A percentile compares a stretch with the other conserved stretches of the same genome.
Evolutionary conservation across 768 basidiomycete species (phyloP).

Genomic region (Russula abietina): DNA sequence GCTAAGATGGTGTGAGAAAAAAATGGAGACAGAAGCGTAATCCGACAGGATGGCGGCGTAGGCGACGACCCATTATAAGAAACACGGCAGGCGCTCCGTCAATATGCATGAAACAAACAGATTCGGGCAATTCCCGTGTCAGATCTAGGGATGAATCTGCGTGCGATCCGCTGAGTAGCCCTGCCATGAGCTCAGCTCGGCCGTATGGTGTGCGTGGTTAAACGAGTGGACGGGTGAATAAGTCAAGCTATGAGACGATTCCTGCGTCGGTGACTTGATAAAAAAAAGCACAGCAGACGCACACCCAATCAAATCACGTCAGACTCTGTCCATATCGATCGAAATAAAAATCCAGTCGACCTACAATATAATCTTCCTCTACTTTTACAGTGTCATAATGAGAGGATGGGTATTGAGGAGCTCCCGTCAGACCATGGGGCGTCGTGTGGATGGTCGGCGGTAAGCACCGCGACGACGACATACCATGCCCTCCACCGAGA

Average conservation of each 20-base stretch:
- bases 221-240: constrained; percentile 27
- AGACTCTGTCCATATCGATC: not conserved
- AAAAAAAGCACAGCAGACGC: not conserved
- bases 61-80: constrained; percentile 20
- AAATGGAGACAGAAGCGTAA: constrained; percentile 6
- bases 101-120: constrained; percentile 15
- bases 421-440: constrained; percentile 41
- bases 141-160: constrained; percentile 50
- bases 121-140: constrained; percentile 18
- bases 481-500: constrained; percentile 12
- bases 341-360: not conserved
- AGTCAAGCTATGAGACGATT: constrained; percentile 21
- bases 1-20: constrained; percentile 10
- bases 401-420: constrained; percentile 19
- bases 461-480: constrained; percentile 16
- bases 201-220: constrained; percentile 23
- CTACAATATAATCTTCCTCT: constrained; percentile 26
- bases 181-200: constrained; percentile 56
- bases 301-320: not conserved
- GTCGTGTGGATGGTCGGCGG: constrained; percentile 24
- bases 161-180: constrained; percentile 59
- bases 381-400: constrained; percentile 26
- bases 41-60: constrained; percentile 17
- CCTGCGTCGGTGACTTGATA: constrained; percentile 25
- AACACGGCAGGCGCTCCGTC: constrained; percentile 23